Percentiles rank a stretch among this genome's conserved stretches.
Evolutionary conservation across 306 rosid species (phyloP).

Genomic region (Inga leiocalycina): DNA sequence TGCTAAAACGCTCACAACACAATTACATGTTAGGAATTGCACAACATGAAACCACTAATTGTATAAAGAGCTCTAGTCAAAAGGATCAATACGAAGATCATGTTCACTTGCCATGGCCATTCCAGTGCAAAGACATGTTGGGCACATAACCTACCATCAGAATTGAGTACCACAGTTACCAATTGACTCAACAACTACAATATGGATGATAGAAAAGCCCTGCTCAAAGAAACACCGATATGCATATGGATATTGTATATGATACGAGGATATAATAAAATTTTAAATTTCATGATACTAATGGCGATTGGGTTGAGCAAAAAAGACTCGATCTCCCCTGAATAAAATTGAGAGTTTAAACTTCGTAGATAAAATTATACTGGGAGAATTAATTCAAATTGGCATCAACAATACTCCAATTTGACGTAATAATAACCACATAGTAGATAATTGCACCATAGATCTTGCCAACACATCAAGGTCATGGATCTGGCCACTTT

Average conservation of each 20-base stretch:
- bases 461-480: too few species aligned
- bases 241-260: not conserved
- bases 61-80: slow-evolving; percentile 53
- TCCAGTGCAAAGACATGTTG: slow-evolving; percentile 98
- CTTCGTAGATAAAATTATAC: too few species aligned
- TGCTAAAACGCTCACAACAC: slow-evolving; percentile 1
- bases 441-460: too few species aligned
- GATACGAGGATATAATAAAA: too few species aligned
- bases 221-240: not conserved
- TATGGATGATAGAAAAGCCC: not conserved
- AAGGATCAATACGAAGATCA: slow-evolving; percentile 94
- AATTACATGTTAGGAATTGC: slow-evolving; percentile 21
- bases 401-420: too few species aligned
- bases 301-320: too few species aligned
- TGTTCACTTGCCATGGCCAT: slow-evolving; percentile 99
- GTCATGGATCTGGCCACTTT: not conserved
- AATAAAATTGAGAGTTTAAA: too few species aligned
- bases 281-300: too few species aligned
- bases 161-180: slow-evolving; percentile 3
- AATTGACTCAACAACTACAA: slow-evolving; percentile 2
- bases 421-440: too few species aligned
- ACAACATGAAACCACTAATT: not conserved
- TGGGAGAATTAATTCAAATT: too few species aligned
- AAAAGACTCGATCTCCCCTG: too few species aligned
- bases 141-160: slow-evolving; percentile 88